Conservation (phyloP, 208 protist species). For the Acanthamoeba lugdunensis region DNA sequence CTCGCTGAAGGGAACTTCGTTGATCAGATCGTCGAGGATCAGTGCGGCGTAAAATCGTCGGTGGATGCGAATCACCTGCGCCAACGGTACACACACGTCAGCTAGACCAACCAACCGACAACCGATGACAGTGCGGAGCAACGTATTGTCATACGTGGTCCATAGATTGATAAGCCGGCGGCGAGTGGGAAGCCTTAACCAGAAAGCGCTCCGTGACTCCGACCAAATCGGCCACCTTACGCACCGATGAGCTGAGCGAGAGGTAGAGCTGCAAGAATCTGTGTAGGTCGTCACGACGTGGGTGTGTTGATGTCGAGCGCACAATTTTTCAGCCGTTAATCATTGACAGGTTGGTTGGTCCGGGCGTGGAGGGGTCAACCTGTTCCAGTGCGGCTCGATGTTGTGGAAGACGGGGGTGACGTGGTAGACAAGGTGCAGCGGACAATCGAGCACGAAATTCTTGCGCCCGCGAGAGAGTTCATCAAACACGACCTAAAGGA, state of each 20-base stretch:
- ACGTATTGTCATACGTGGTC: background rate
- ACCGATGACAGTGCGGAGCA: background rate
- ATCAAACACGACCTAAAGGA: slow-evolving; percentile 76
- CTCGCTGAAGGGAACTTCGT: slow-evolving; percentile 87
- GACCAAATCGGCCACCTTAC: slow-evolving; percentile 22
- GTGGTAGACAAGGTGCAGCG: slow-evolving; percentile 84
- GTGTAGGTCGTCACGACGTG: background rate
- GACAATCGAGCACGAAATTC: slow-evolving; percentile 79
- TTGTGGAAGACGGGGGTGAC: slow-evolving; percentile 79
- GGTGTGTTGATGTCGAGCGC: background rate
- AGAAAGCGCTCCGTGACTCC: slow-evolving; percentile 66
- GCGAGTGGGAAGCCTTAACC: slow-evolving; percentile 53
- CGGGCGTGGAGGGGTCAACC: background rate
- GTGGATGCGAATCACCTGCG: slow-evolving; percentile 83
- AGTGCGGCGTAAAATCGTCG: slow-evolving; percentile 92
- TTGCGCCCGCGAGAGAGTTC: slow-evolving; percentile 74
- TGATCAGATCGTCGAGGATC: slow-evolving; percentile 90
- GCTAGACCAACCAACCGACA: background rate
- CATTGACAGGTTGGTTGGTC: too few relatives aligned
- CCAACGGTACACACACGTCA: background rate
- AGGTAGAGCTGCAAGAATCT: slow-evolving; percentile 69
- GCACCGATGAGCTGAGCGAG: background rate
- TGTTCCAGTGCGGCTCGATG: slow-evolving; percentile 80
- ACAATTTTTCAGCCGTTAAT: too few relatives aligned
- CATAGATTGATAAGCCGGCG: slow-evolving; percentile 51